Conservation (phyloP, 371 early-diverging fungal species). For the Circinella umbellata region DNA sequence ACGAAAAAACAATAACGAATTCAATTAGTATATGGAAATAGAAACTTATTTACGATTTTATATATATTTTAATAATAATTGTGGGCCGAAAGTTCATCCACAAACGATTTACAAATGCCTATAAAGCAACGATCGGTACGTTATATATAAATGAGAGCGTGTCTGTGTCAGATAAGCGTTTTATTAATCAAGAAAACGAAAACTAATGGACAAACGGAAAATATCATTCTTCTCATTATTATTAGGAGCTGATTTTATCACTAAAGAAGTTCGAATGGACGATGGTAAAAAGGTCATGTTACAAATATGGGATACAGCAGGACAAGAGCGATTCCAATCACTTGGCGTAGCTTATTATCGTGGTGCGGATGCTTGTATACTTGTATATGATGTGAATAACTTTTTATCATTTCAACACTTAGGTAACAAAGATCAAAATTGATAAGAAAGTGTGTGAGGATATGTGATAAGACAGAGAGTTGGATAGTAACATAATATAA, state of each 20-base stretch:
- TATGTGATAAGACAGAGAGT: too few relatives aligned
- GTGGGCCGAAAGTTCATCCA: slow-evolving; percentile 75
- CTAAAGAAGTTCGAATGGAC: slow-evolving; percentile 83
- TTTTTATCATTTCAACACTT: slow-evolving; percentile 47
- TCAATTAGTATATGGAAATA: too few relatives aligned
- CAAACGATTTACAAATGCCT: slow-evolving; percentile 91
- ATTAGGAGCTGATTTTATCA: slow-evolving; percentile 86
- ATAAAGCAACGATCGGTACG: slow-evolving; percentile 97
- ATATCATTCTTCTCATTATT: background rate
- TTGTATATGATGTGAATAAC: slow-evolving; percentile 96
- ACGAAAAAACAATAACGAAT: too few relatives aligned
- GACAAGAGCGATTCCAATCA: slow-evolving; percentile 82
- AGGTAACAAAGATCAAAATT: slow-evolving; percentile 83
- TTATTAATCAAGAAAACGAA: background rate
- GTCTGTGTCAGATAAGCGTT: too few relatives aligned
- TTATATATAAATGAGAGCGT: background rate
- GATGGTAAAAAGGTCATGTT: slow-evolving; percentile 74
- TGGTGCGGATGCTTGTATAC: slow-evolving; percentile 91
- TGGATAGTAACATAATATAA: too few relatives aligned
- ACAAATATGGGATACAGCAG: slow-evolving; percentile 92
- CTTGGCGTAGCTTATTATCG: slow-evolving; percentile 98
- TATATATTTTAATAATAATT: too few relatives aligned
- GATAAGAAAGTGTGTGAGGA: background rate
- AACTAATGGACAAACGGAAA: background rate
- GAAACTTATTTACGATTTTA: too few relatives aligned